Conservation (phyloP, 257 asterid species). For the Orobanche coerulescens region DNA sequence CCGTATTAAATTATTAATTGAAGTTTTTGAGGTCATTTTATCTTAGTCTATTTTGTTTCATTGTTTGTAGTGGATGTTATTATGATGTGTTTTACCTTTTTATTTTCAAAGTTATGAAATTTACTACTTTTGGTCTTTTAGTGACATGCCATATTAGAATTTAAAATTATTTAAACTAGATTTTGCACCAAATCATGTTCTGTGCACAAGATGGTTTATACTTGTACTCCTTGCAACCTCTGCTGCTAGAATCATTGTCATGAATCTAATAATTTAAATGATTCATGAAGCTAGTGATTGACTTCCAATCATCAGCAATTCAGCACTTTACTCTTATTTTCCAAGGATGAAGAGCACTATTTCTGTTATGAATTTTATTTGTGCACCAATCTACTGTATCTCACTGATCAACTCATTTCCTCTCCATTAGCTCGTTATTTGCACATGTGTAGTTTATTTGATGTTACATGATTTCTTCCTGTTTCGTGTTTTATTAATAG, state of each 20-base stretch:
- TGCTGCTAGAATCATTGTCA: conserved; percentile 13
- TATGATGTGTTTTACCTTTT: neutral
- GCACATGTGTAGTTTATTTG: neutral
- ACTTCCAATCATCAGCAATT: conserved; percentile 14
- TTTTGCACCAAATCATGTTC: conserved; percentile 5
- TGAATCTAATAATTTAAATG: conserved; percentile 5
- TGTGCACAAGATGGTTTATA: neutral
- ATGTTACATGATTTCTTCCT: conserved; percentile 3
- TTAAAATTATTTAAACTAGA: neutral
- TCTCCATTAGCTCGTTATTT: conserved; percentile 11
- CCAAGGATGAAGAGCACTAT: neutral
- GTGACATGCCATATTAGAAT: neutral
- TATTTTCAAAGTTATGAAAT: neutral
- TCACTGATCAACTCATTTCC: conserved; percentile 7
- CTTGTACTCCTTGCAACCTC: neutral
- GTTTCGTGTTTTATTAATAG: conserved; percentile 26
- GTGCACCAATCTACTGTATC: neutral
- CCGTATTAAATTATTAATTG: neutral
- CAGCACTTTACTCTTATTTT: conserved; percentile 4
- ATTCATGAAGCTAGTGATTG: conserved; percentile 9
- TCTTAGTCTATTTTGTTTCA: neutral
- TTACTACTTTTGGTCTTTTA: neutral
- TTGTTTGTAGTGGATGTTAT: neutral
- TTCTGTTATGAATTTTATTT: neutral
- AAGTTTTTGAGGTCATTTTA: neutral